Evolutionary conservation across 345 rosid species (phyloP).

Genomic region (Populus deltoides): DNA sequence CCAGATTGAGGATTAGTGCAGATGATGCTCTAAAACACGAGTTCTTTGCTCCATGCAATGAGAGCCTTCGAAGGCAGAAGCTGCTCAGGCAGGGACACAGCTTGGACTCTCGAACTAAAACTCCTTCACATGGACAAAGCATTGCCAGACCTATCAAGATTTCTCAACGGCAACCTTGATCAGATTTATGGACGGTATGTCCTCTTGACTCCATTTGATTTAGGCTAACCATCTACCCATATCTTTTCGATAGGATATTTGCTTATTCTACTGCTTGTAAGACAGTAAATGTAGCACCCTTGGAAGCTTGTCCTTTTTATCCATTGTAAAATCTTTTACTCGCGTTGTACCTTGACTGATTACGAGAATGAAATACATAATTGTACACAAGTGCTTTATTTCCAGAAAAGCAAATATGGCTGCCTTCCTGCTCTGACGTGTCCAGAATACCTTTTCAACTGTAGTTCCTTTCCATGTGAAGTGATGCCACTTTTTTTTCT

Average conservation of each 20-base stretch:
- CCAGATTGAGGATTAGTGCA: slow-evolving; percentile 70
- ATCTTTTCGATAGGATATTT: neutral
- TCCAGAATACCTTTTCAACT: neutral
- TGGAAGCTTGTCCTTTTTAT: neutral
- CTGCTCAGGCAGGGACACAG: slow-evolving; percentile 30
- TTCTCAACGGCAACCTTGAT: slow-evolving; percentile 10
- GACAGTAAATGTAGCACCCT: neutral
- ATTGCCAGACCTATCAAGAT: neutral
- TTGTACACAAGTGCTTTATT: slow-evolving; percentile 1
- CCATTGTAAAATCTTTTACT: neutral
- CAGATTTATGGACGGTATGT: neutral
- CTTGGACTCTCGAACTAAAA: slow-evolving; percentile 23
- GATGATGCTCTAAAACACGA: slow-evolving; percentile 85
- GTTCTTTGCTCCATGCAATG: slow-evolving; percentile 68
- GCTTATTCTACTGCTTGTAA: neutral
- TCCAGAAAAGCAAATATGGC: neutral
- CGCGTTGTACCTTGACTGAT: neutral
- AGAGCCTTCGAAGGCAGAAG: slow-evolving; percentile 51
- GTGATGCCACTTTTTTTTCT: too few species aligned
- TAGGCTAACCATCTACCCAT: slow-evolving; percentile 4
- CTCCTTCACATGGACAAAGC: slow-evolving; percentile 14
- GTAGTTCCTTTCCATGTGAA: too few species aligned
- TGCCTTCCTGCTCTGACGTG: neutral
- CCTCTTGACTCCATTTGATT: slow-evolving; percentile 1
- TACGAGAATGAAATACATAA: neutral